phyloP scores from a whole-genome alignment of 208 protist species.

The Angomonas ambiguus region DNA sequence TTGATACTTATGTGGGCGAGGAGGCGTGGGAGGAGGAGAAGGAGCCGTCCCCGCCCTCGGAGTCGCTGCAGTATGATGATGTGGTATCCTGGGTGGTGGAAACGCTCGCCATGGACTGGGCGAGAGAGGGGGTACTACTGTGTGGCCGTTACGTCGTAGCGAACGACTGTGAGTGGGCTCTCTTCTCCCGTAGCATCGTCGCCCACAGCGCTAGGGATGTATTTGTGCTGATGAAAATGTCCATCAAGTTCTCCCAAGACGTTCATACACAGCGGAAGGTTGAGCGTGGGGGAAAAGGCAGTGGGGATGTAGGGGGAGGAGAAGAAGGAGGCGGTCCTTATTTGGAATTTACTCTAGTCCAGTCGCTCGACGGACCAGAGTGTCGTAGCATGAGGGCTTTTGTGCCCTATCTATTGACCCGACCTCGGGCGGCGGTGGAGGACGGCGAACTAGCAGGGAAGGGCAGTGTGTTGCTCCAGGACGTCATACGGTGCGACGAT shows the following conservation, averaged over 20 bases:
- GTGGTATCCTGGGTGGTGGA: conserved; percentile 51
- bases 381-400: conserved; percentile 69
- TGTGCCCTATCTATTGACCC: conserved; percentile 50
- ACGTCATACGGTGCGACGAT: conserved; percentile 11
- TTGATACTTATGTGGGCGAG: conserved; percentile 81
- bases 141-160: conserved; percentile 69
- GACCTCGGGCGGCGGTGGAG: background rate
- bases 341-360: conserved; percentile 58
- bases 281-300: no score
- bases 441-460: no score
- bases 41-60: conserved; percentile 3
- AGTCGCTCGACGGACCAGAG: conserved; percentile 38
- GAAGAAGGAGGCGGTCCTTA: background rate
- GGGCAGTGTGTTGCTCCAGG: background rate
- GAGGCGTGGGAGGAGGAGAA: conserved; percentile 45
- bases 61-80: conserved; percentile 30
- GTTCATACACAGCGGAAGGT: conserved; percentile 47
- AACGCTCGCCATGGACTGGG: background rate
- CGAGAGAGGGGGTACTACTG: conserved; percentile 60
- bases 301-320: background rate
- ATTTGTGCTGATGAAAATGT: conserved; percentile 79
- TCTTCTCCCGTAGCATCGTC: conserved; percentile 48
- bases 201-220: conserved; percentile 55
- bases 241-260: conserved; percentile 66
- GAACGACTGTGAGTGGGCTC: conserved; percentile 78